Conservation (phyloP, 1,139 yeast genomes). For the Suhomyces taliae region DNA sequence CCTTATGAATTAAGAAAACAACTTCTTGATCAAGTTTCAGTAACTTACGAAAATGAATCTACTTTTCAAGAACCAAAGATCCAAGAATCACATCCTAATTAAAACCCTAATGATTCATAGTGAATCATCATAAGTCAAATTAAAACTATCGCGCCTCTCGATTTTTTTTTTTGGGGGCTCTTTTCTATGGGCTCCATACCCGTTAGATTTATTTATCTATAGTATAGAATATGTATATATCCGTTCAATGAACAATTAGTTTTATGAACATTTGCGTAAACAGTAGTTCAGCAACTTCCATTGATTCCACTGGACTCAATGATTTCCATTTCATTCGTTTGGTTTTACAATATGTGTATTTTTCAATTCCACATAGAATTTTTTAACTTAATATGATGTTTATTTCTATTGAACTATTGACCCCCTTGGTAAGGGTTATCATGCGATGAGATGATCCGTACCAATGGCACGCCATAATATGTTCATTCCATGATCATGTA, state of each 20-base stretch:
- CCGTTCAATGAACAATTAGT: neutral
- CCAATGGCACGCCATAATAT: too few species aligned
- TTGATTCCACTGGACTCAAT: too few species aligned
- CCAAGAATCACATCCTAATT: conserved; percentile 1
- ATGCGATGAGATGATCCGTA: neutral
- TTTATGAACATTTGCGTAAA: neutral
- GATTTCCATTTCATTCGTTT: too few species aligned
- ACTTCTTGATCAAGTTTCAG: conserved; percentile 31
- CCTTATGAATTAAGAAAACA: conserved; percentile 35
- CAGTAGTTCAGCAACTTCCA: too few species aligned
- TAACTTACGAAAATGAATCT: conserved; percentile 23
- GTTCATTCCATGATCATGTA: too few species aligned
- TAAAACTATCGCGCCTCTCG: too few species aligned
- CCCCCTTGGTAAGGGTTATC: neutral
- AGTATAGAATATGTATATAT: neutral
- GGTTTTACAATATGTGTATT: too few species aligned
- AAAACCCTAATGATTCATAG: too few species aligned
- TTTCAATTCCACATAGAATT: neutral
- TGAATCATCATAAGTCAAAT: too few species aligned
- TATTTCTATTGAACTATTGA: neutral
- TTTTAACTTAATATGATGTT: neutral
- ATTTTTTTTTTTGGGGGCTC: too few species aligned
- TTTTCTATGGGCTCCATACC: too few species aligned
- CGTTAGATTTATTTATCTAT: neutral
- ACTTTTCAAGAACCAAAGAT: conserved; percentile 8